Evolutionary conservation across 2,329 filamentous ascomycete genomes (phyloP).

Genomic region (Aspergillus sp.): DNA sequence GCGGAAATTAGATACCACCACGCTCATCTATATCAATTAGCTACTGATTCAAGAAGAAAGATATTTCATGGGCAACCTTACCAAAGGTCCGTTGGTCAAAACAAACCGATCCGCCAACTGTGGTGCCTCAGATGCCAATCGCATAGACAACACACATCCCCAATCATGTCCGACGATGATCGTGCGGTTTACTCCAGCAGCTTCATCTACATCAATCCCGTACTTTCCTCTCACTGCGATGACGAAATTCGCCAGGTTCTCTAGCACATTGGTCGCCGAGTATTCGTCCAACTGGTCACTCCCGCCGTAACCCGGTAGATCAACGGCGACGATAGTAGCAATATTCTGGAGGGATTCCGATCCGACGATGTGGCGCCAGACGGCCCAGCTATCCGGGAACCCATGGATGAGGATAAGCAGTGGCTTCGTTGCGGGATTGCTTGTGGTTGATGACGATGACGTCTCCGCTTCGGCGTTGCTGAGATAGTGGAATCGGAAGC

Average conservation of each 20-base stretch:
- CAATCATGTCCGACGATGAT: slow-evolving; percentile 49
- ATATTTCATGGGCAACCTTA: slow-evolving; percentile 24
- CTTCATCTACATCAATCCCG: slow-evolving; percentile 23
- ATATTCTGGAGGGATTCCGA: slow-evolving; percentile 30
- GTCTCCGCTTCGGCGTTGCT: slow-evolving; percentile 25
- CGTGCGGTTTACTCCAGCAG: slow-evolving; percentile 34
- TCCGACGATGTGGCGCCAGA: slow-evolving; percentile 46
- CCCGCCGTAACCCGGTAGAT: slow-evolving; percentile 53
- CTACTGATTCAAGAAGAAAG: neutral
- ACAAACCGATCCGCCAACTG: slow-evolving; percentile 50
- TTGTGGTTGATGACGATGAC: slow-evolving; percentile 9
- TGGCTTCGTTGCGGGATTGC: slow-evolving; percentile 19
- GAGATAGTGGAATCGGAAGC: slow-evolving; percentile 49
- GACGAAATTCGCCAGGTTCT: slow-evolving; percentile 47
- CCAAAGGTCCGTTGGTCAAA: slow-evolving; percentile 46
- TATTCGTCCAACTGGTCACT: slow-evolving; percentile 46
- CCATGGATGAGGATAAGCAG: slow-evolving; percentile 51
- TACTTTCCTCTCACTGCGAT: slow-evolving; percentile 43
- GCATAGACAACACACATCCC: slow-evolving; percentile 45
- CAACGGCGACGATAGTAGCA: slow-evolving; percentile 46
- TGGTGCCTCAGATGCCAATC: slow-evolving; percentile 52
- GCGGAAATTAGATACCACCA: slow-evolving; percentile 36
- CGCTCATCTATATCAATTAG: slow-evolving; percentile 28
- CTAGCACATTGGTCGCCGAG: slow-evolving; percentile 44
- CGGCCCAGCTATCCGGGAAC: slow-evolving; percentile 51